Evolutionary conservation across 805 yeast species (phyloP), one percentile per base, ranked within the genome.

Genomic region (Maudiozyma pseudohumilis): DNA sequence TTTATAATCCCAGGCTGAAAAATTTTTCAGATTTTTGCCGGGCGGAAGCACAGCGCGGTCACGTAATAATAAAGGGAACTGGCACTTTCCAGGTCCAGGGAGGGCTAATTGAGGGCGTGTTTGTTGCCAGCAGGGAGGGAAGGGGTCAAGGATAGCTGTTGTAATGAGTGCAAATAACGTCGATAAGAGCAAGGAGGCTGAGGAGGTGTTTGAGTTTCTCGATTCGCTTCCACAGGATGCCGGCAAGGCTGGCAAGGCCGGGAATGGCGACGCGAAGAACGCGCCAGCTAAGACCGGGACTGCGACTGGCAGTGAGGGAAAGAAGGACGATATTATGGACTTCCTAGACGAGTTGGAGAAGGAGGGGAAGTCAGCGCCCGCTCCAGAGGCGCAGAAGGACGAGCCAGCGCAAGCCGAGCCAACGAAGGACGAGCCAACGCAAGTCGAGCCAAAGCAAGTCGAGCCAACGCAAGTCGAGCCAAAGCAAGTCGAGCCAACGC

Each of bases 131-230:
- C 11, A 9, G 25, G 11, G 11, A 8, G 11, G 30, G 23, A 19
- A 6, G 9, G 13, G 9, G 15, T 19, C 17, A 22, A 32, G 19
- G 4, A n/a, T 6, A 30, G 15, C 12, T 11, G 16, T 19, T 17
- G 35, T 9, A 9, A 52, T 50, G 55, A 36, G 26, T 29, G 28
- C n/a, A n/a, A n/a, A n/a, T n/a, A n/a, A 47, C 21, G 49, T 43
- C 13, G 44, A 43, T 28, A 64, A 61, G 39, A 49, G 68, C 4
- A 65, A 68, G 15, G 80, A 77, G 41, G 77, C 78, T 18, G 83
- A 80, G 45, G 89, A 82, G 49, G 89, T 83, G 5, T 67, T 83
- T 38, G 89, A 82, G 45, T 84, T 84, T 53, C 68, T 83, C 47
- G 86, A 81, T 51, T 80, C 88, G 1, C 69, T 86, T 34, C 92